Conservation (phyloP, 73 alveolate genomes). For the Paramecium tetraurelia region DNA sequence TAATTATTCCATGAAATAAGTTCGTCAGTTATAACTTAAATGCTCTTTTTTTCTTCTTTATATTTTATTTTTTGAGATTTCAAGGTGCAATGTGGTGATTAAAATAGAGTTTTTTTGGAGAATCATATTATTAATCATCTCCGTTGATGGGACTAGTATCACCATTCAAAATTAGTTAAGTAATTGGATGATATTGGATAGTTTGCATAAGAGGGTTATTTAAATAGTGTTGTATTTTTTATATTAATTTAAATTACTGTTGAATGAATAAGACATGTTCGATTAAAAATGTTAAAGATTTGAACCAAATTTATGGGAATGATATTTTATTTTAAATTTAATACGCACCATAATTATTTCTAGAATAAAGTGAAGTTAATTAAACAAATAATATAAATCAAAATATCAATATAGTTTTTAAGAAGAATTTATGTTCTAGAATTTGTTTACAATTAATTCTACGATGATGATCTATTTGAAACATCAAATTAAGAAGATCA, state of each 20-base stretch:
- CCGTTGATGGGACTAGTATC: background rate
- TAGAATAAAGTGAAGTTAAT: background rate
- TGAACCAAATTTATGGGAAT: background rate
- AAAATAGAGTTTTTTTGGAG: background rate
- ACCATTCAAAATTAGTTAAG: background rate
- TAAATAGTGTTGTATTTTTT: background rate
- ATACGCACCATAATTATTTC: background rate
- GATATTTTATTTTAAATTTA: background rate
- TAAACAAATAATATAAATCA: background rate
- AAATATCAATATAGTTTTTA: constrained; percentile 25
- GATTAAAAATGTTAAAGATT: background rate
- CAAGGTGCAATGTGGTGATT: background rate
- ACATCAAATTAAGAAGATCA: constrained; percentile 68
- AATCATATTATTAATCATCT: background rate
- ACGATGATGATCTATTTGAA: constrained; percentile 72
- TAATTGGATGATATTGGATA: background rate
- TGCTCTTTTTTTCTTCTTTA: background rate
- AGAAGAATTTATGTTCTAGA: constrained; percentile 75
- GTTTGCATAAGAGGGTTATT: background rate
- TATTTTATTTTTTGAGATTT: background rate
- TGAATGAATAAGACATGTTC: background rate
- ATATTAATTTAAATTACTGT: background rate
- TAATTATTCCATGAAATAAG: background rate
- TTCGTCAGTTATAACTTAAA: background rate
- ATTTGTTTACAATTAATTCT: constrained; percentile 76